Evolutionary conservation across 495 filamentous ascomycete genomes (phyloP).

Genomic region (Penicillium parvum): DNA sequence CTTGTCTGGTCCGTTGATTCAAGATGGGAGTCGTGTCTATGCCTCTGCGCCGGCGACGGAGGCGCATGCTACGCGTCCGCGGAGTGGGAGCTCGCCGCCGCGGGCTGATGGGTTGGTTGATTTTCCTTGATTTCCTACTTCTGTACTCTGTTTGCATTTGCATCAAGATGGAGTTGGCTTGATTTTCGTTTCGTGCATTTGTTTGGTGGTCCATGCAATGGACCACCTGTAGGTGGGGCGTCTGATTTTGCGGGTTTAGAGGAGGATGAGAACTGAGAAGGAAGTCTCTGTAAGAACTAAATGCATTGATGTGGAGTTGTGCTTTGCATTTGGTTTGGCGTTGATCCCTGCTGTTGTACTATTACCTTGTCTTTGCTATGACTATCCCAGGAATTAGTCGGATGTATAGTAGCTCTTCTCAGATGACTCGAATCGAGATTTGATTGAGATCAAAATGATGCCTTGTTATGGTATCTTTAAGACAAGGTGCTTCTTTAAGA

Average conservation of each 20-base stretch:
- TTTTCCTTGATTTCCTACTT: conserved; percentile 2
- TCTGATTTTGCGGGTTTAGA: no score
- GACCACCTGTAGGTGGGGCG: no score
- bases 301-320: neutral
- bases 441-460: no score
- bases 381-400: no score
- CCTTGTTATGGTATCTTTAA: no score
- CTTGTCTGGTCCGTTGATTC: conserved; percentile 31
- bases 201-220: no score
- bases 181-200: neutral
- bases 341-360: neutral
- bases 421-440: no score
- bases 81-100: conserved; percentile 56
- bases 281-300: no score
- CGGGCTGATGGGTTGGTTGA: conserved; percentile 24
- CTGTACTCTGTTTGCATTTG: neutral
- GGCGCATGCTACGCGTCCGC: conserved; percentile 20
- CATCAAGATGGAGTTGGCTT: neutral
- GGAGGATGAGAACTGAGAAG: no score
- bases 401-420: no score
- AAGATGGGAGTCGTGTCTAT: conserved; percentile 20
- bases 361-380: neutral
- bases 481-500: no score
- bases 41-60: conserved; percentile 17
- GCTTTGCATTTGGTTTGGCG: neutral